Evolutionary conservation across 2,329 filamentous ascomycete species (phyloP).

Genomic region (Botrytis porri): DNA sequence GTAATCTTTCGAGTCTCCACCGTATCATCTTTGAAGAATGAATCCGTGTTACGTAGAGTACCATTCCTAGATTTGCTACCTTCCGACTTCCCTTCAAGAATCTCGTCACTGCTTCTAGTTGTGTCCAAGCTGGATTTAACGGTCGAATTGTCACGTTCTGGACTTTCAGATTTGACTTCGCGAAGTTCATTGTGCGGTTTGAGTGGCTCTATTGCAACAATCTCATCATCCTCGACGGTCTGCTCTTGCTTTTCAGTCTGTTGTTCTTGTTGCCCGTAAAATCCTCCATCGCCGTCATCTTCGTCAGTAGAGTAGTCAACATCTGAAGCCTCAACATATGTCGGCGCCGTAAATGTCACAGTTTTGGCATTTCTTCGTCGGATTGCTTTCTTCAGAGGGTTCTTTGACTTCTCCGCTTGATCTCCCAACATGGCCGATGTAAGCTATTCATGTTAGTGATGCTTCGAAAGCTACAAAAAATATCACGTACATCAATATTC

Average conservation of each 20-base stretch:
- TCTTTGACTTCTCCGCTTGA: slow-evolving; percentile 68
- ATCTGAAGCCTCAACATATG: slow-evolving; percentile 70
- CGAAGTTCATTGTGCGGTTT: slow-evolving; percentile 42
- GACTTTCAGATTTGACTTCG: slow-evolving; percentile 32
- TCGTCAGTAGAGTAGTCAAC: slow-evolving; percentile 68
- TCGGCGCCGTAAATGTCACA: slow-evolving; percentile 67
- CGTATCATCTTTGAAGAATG: slow-evolving; percentile 95
- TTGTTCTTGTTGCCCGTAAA: slow-evolving; percentile 48
- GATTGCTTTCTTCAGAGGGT: slow-evolving; percentile 72
- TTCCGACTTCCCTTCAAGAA: slow-evolving; percentile 53
- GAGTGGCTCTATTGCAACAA: slow-evolving; percentile 39
- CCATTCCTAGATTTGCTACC: slow-evolving; percentile 74
- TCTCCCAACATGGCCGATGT: slow-evolving; percentile 70
- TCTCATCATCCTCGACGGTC: slow-evolving; percentile 39
- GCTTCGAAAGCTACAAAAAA: slow-evolving; percentile 16
- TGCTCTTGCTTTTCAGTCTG: slow-evolving; percentile 45
- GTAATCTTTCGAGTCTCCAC: slow-evolving; percentile 97
- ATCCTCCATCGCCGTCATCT: slow-evolving; percentile 51
- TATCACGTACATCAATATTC: slow-evolving; percentile 82
- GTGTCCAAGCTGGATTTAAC: slow-evolving; percentile 39
- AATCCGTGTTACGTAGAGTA: slow-evolving; percentile 86
- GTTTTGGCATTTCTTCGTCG: slow-evolving; percentile 67
- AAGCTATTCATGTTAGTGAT: slow-evolving; percentile 45
- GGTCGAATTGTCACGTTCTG: slow-evolving; percentile 25
- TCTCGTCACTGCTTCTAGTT: slow-evolving; percentile 62